A percentile compares a stretch with the other conserved stretches of the same genome.
Evolutionary conservation across 2,329 filamentous ascomycete genomes (phyloP).

Genomic region (Acarospora socialis): DNA sequence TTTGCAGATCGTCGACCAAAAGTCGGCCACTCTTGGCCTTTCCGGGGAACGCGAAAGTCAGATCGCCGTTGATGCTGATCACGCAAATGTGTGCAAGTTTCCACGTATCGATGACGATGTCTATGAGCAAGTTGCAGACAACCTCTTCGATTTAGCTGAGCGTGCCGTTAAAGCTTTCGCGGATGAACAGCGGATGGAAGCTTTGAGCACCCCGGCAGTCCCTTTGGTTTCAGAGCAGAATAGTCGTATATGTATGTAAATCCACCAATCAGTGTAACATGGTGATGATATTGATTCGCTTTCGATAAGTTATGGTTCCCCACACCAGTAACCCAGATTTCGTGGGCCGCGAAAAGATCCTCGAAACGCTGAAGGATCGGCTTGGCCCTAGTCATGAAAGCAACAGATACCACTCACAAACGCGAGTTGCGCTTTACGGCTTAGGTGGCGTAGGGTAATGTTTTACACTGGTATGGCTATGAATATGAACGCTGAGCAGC

Average conservation of each 20-base stretch:
- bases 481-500: neutral
- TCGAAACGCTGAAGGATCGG: conserved; percentile 1
- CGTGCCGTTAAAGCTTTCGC: conserved; percentile 1
- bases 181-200: too few species aligned
- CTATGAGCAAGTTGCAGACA: conserved; percentile 8
- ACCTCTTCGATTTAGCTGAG: conserved; percentile 4
- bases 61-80: conserved; percentile 13
- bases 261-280: too few species aligned
- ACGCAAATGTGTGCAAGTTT: conserved; percentile 15
- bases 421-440: conserved; percentile 13
- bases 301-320: conserved; percentile 2
- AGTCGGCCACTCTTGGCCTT: conserved; percentile 14
- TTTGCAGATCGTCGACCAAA: conserved; percentile 14
- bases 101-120: conserved; percentile 2
- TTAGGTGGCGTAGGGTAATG: conserved; percentile 18
- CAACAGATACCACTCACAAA: conserved; percentile 5
- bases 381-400: neutral
- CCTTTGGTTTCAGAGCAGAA: too few species aligned
- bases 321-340: conserved; percentile 2
- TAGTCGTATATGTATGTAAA: too few species aligned
- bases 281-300: neutral
- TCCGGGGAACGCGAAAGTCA: conserved; percentile 13
- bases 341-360: conserved; percentile 2
- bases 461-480: neutral
- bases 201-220: too few species aligned